phyloP scores from a whole-genome alignment of 208 protist genomes.

The Acanthamoeba culbertsoni region DNA sequence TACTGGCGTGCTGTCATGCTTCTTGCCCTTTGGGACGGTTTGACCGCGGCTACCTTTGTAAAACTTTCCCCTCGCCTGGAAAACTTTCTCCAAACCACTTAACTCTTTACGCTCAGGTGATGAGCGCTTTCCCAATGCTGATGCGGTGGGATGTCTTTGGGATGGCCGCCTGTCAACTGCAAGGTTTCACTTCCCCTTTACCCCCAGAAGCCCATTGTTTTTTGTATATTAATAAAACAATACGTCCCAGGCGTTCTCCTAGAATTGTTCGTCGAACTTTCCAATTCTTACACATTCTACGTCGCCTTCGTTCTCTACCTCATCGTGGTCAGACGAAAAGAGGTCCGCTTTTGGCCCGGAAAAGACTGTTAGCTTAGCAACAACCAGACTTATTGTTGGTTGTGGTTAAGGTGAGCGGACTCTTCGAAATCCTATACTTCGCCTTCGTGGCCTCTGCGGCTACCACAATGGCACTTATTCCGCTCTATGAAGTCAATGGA shows the following conservation, averaged over 20 bases:
- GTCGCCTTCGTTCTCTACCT: not conserved
- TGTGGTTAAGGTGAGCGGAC: not conserved
- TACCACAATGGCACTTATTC: not conserved
- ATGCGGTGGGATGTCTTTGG: not conserved
- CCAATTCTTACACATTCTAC: not conserved
- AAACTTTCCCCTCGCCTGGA: not conserved
- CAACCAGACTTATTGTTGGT: not conserved
- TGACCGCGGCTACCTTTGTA: not conserved
- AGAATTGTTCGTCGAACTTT: not conserved
- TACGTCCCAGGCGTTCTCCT: not conserved
- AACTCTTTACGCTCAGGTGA: not conserved
- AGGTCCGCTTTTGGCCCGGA: not conserved
- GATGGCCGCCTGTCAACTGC: not conserved
- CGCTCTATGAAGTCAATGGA: not conserved
- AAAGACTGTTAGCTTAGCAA: not conserved
- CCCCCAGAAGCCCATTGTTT: not conserved
- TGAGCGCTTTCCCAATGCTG: not conserved
- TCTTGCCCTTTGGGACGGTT: not conserved
- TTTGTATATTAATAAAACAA: not conserved
- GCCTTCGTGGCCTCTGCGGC: not conserved
- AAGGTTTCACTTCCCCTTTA: not conserved
- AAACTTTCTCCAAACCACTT: not conserved
- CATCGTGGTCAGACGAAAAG: slow-evolving; percentile 3
- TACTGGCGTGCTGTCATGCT: not conserved
- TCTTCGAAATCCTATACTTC: not conserved